Evolutionary conservation across 768 basidiomycete genomes (phyloP), one percentile per base, ranked within the genome.

Genomic region (Trametes cingulata): DNA sequence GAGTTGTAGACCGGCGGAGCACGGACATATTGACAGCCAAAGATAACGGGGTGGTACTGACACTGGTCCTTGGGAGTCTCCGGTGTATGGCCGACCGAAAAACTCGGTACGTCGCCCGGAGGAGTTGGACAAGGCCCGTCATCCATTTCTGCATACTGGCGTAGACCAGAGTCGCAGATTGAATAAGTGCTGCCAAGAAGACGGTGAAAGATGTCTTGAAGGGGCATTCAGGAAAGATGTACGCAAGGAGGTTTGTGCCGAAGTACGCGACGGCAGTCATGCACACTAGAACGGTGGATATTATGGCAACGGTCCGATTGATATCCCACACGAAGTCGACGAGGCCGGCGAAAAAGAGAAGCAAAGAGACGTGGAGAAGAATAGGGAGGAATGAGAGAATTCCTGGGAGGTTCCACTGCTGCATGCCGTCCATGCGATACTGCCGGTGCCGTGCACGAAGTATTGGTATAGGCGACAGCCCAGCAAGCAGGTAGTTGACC

Each of bases 261-360:
- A 65, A 3, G 55, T 68, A 70, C 45, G 56, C 24, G 2, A 58
- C 9, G 14, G 50, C 58, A 43, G 64, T 67, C 22, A 55, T 2
- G 4, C 35, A 45, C 6, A 67, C 58, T 10, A 52, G 41, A 13
- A 48, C 15, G 12, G 59, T 45, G 13, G 52, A 57, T 4, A 56
- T n/a, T 6, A 57, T 51, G 24, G 65, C 63, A 33, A 67, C 52
- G 19, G 47, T 42, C 8, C n/a, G 20, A 53, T 65, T 64, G 43
- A 67, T 65, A 12, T 76, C 70, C 36, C 56, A 69, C 33, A 82
- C 68, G 65, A 83, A 80, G 20, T 75, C 71, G 27, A 81, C 69
- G 25, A 84, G 72, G 41, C 80, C 78, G 39, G 77, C 74, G 66
- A 85, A 77, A 68, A 84, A 83, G 7, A 83, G 72, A 24, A 82